Base-by-base conservation (phyloP, 1,284 basidiomycete genomes). In the Sanguinoderma infundibulare region DNA sequence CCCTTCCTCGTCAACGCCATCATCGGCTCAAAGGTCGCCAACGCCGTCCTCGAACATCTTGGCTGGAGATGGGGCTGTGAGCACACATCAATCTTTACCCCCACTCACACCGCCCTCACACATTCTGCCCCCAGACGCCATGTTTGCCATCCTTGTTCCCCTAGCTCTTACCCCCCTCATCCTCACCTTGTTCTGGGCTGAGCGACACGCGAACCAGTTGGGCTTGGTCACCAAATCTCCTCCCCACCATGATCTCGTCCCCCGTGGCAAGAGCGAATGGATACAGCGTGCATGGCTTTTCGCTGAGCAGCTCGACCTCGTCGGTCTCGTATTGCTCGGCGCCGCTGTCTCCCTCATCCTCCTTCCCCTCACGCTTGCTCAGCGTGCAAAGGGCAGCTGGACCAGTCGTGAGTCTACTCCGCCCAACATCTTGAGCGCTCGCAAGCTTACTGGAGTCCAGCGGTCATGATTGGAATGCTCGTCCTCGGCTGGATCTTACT, bases 51-150 rank as follows among this genome's bases (percentile, higher is more conserved):
- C 46, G 75, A 85, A 47, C 78, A 83, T 46, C 70, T 77, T 42
- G 80, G 82, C 5, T 94, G 92, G 92, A 77, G 91, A 73, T 91
- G 89, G 87, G 92, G 92, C 34, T 90, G 85, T 86, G 79, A 22
- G 64, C 56, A 35, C 40, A 28, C 53, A 15, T 34, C 17, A 17
- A 9, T 2, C 0, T 9, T 28, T 10, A 4, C 53, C 47, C n/a
- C 42, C 34, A 32, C 15, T 28, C 26, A 15, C 10, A 4, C 7
- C 8, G 14, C 2, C 20, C 24, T 34, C 38, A 34, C 39, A 3
- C 36, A 15, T n/a, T 26, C n/a, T 10, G 22, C 10, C 28, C 40
- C 26, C 53, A 87, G 86, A 91, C 69, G 89, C 82, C 50, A 90
- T 92, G 86, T 89, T 86, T 70, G 85, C 81, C 52, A 83, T 87